These are phyloP conservation scores for Talaromyces pinophilus DNA, from an alignment of 2,329 filamentous ascomycete genomes.

Conservation along the genomic window DNA sequence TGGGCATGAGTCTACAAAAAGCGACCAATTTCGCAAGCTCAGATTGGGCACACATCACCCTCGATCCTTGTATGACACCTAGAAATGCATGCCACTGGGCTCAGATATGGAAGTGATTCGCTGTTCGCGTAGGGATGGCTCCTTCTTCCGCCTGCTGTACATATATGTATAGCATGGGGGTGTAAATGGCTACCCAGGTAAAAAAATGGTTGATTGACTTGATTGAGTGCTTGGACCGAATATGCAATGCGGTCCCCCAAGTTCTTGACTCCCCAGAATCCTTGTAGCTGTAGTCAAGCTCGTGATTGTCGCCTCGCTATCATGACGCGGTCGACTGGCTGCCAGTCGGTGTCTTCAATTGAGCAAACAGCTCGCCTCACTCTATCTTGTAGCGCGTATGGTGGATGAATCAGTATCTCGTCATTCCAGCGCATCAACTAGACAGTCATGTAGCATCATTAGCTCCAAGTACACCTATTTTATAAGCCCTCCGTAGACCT, in stretches of 20 bases:
- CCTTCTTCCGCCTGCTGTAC: neutral
- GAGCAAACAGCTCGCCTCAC: constrained; percentile 3
- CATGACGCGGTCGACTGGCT: neutral
- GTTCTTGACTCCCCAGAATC: neutral
- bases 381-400: neutral
- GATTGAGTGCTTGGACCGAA: constrained; percentile 4
- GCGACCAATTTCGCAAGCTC: neutral
- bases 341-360: neutral
- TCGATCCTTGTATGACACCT: neutral
- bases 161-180: neutral
- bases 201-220: neutral
- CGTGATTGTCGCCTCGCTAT: neutral
- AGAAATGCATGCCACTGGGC: neutral
- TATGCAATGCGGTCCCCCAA: neutral
- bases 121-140: neutral
- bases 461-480: neutral
- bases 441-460: neutral
- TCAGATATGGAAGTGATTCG: neutral
- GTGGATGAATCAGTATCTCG: neutral
- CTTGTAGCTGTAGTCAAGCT: neutral
- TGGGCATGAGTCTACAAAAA: constrained; percentile 12
- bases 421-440: constrained; percentile 7
- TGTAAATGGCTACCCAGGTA: neutral
- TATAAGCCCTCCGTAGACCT: neutral
- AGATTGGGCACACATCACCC: constrained; percentile 16